These are phyloP conservation scores for Nakazawaea wickerhamii DNA, from an alignment of 805 yeast genomes.

Conservation along the genomic window DNA sequence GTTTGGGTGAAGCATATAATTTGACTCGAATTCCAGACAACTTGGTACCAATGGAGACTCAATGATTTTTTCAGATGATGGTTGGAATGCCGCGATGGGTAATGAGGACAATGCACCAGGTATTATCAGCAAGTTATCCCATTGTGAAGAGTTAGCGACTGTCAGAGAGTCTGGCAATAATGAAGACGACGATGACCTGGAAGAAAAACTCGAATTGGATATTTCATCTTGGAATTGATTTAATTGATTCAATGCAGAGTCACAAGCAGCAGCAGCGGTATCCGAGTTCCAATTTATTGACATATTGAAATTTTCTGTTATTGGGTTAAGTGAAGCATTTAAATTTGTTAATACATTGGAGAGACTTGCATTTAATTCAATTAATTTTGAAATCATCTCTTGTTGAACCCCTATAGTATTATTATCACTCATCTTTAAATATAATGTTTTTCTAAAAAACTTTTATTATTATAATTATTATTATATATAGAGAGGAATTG, in stretches of 20 bases:
- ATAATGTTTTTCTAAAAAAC: too few species aligned
- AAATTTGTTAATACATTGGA: neutral
- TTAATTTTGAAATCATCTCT: neutral
- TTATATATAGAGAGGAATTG: too few species aligned
- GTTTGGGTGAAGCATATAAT: neutral
- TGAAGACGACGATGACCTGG: too few species aligned
- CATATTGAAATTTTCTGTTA: too few species aligned
- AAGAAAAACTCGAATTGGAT: too few species aligned
- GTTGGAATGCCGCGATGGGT: conserved; percentile 8
- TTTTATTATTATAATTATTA: too few species aligned
- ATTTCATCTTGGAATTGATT: too few species aligned
- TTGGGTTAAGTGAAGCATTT: neutral
- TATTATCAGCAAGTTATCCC: neutral
- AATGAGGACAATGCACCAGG: neutral
- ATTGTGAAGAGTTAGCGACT: neutral
- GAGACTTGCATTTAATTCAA: neutral
- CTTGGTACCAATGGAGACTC: conserved; percentile 1
- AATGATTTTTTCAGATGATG: neutral
- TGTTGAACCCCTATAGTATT: neutral
- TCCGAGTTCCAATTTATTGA: too few species aligned
- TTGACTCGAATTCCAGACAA: neutral
- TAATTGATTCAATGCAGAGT: too few species aligned
- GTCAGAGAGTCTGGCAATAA: too few species aligned
- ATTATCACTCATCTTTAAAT: too few species aligned
- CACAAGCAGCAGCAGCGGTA: too few species aligned